These are phyloP conservation scores for Tulasnella sp. DNA, from an alignment of 768 basidiomycete genomes.

Conservation along the genomic window DNA sequence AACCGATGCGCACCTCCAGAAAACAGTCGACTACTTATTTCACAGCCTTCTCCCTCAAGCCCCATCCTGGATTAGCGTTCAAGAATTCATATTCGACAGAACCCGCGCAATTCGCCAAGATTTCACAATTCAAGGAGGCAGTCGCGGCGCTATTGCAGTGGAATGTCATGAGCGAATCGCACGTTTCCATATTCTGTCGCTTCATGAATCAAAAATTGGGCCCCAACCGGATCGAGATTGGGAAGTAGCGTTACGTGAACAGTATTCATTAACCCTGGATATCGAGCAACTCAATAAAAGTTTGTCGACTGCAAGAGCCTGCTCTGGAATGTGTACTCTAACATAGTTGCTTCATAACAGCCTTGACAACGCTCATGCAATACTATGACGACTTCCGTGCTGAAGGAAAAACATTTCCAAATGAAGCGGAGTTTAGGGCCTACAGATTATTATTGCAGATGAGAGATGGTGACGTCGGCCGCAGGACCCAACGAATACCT, in stretches of 20 bases:
- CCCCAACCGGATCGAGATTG: slow-evolving; percentile 14
- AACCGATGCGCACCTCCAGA: slow-evolving; percentile 43
- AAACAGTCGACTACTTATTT: slow-evolving; percentile 90
- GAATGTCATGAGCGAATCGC: slow-evolving; percentile 92
- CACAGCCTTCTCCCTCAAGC: slow-evolving; percentile 67
- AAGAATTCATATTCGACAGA: slow-evolving; percentile 87
- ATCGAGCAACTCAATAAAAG: slow-evolving; percentile 90
- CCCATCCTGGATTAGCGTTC: slow-evolving; percentile 61
- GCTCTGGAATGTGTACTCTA: not conserved
- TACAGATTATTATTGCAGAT: slow-evolving; percentile 93
- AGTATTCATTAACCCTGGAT: slow-evolving; percentile 48
- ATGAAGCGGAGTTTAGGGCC: slow-evolving; percentile 92
- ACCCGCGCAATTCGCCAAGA: slow-evolving; percentile 87
- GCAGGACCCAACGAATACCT: slow-evolving; percentile 59
- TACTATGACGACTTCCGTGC: slow-evolving; percentile 81
- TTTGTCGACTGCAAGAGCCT: slow-evolving; percentile 44
- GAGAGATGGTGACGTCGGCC: slow-evolving; percentile 71
- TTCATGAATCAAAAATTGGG: slow-evolving; percentile 46
- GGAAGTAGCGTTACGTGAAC: slow-evolving; percentile 18
- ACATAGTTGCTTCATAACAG: slow-evolving; percentile 44
- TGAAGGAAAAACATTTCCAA: slow-evolving; percentile 59
- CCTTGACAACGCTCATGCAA: slow-evolving; percentile 86
- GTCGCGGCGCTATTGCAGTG: slow-evolving; percentile 67
- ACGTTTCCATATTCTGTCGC: slow-evolving; percentile 83
- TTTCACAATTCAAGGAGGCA: slow-evolving; percentile 85